Evolutionary conservation across 352 stramenopile genomes (phyloP).

Genomic region (Pythium plurisporium): DNA sequence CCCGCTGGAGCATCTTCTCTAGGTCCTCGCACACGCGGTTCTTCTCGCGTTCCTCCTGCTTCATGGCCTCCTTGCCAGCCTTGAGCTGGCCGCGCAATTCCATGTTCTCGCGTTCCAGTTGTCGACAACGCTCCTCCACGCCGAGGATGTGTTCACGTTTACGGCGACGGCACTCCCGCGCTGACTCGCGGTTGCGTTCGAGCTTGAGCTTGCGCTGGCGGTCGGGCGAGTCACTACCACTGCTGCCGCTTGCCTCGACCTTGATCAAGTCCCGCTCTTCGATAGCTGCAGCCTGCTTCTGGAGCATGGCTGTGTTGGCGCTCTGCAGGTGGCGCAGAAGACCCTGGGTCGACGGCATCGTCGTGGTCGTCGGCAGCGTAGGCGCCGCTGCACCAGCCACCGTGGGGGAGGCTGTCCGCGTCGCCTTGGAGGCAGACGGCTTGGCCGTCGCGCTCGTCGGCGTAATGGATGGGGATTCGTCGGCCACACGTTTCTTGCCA

Average conservation of each 20-base stretch:
- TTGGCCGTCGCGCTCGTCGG: background rate
- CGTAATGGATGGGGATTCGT: conserved; percentile 25
- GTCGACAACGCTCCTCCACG: conserved; percentile 73
- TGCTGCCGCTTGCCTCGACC: conserved; percentile 46
- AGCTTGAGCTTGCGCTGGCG: conserved; percentile 82
- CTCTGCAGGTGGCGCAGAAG: conserved; percentile 70
- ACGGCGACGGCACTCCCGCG: conserved; percentile 85
- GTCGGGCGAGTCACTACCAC: conserved; percentile 50
- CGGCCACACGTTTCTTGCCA: conserved; percentile 48
- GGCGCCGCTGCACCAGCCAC: background rate
- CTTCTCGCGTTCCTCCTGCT: conserved; percentile 83
- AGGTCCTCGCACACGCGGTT: conserved; percentile 81
- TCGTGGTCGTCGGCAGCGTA: background rate
- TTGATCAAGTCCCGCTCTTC: conserved; percentile 37
- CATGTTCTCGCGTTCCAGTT: conserved; percentile 90
- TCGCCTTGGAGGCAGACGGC: background rate
- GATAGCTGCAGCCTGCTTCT: conserved; percentile 45
- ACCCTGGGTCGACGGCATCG: conserved; percentile 36
- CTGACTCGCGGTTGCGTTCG: conserved; percentile 90
- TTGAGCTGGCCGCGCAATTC: conserved; percentile 89
- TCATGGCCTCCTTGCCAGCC: conserved; percentile 81
- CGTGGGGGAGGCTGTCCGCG: background rate
- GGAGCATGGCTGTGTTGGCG: conserved; percentile 60
- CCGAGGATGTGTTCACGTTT: conserved; percentile 85
- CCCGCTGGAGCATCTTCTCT: conserved; percentile 76